Percentiles rank a stretch among this genome's conserved stretches.
Conservation (phyloP, 179 eudicot species). For the Spinacia oleracea region DNA sequence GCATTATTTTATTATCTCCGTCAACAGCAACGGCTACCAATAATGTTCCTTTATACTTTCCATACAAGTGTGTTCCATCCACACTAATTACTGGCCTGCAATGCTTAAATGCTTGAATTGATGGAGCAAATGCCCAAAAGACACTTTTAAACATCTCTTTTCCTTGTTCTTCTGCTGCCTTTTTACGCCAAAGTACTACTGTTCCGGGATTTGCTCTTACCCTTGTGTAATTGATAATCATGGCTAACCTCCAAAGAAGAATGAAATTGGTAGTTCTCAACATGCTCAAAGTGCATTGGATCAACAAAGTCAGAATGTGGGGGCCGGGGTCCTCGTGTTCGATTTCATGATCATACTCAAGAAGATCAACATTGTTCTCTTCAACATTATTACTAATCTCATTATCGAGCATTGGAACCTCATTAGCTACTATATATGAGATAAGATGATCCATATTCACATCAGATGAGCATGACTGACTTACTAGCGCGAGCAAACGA, state of each 20-base stretch:
- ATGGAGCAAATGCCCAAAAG: slow-evolving; percentile 13
- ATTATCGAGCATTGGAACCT: not conserved
- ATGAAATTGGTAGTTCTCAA: not conserved
- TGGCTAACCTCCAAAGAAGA: not conserved
- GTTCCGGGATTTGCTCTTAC: slow-evolving; percentile 1
- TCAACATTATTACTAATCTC: not conserved
- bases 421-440: not conserved
- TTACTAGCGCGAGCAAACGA: too few relatives aligned
- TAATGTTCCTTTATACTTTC: slow-evolving; percentile 8
- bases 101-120: not conserved
- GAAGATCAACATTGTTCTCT: not conserved
- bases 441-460: too few relatives aligned
- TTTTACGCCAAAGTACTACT: not conserved
- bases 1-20: too few relatives aligned
- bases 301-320: slow-evolving; percentile 2
- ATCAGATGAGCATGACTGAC: too few relatives aligned
- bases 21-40: not conserved
- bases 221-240: slow-evolving; percentile 1
- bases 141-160: not conserved
- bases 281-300: slow-evolving; percentile 8
- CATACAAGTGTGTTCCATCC: slow-evolving; percentile 13
- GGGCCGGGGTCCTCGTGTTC: not conserved
- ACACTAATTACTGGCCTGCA: slow-evolving; percentile 16
- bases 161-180: not conserved
- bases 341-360: not conserved